Percentiles rank a stretch among this genome's conserved stretches.
Conservation (phyloP, 2,329 filamentous ascomycete genomes). For the Mollisia scopiformis region DNA sequence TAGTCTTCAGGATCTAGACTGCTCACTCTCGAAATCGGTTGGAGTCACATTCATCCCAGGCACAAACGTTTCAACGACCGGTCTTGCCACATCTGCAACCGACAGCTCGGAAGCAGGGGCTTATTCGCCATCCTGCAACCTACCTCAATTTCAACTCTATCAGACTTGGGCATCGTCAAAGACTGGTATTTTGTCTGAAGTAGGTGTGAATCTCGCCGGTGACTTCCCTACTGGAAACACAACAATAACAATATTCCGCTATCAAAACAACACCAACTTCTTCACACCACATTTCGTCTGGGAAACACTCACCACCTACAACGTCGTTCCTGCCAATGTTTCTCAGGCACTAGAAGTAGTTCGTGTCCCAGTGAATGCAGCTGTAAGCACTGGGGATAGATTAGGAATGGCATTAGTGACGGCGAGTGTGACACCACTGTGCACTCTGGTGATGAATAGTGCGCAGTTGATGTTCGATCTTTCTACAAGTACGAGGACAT, state of each 20-base stretch:
- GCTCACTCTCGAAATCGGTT: slow-evolving; percentile 16
- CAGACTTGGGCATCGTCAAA: slow-evolving; percentile 26
- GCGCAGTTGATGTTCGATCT: slow-evolving; percentile 1
- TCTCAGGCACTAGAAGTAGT: slow-evolving; percentile 16
- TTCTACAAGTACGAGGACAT: slow-evolving; percentile 8
- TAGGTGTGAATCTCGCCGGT: slow-evolving; percentile 27
- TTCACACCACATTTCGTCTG: slow-evolving; percentile 27
- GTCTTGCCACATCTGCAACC: slow-evolving; percentile 14
- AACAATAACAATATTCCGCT: slow-evolving; percentile 26
- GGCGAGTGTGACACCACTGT: slow-evolving; percentile 20
- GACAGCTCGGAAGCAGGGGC: slow-evolving; percentile 19
- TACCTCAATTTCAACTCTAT: slow-evolving; percentile 25
- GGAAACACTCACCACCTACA: slow-evolving; percentile 24
- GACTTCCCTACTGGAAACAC: slow-evolving; percentile 16
- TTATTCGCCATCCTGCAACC: slow-evolving; percentile 18
- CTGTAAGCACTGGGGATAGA: slow-evolving; percentile 21
- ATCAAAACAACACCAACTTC: slow-evolving; percentile 24
- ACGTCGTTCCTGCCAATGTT: slow-evolving; percentile 7
- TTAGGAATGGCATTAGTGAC: slow-evolving; percentile 25
- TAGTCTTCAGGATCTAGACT: slow-evolving; percentile 21
- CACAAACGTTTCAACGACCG: not conserved
- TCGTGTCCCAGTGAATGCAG: slow-evolving; percentile 9
- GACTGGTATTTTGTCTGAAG: slow-evolving; percentile 17
- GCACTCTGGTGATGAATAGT: slow-evolving; percentile 13
- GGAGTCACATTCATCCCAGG: slow-evolving; percentile 15